A percentile compares a stretch with the other conserved stretches of the same genome.
Conservation (phyloP, 2,329 filamentous ascomycete genomes). For the Leptodontidium sp. region DNA sequence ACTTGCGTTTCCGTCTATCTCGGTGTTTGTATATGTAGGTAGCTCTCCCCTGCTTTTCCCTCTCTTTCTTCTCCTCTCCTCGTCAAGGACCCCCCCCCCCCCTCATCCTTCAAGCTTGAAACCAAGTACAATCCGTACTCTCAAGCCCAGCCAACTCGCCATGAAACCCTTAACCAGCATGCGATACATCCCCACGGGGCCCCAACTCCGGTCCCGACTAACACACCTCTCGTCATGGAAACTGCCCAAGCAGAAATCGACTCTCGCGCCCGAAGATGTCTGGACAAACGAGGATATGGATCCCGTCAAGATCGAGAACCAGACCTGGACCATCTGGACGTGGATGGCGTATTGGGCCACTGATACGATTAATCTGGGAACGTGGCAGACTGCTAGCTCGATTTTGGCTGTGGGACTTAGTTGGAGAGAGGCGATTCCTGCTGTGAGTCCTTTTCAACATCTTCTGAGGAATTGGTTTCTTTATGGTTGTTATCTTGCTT, state of each 20-base stretch:
- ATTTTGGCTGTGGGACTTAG: conserved; percentile 60
- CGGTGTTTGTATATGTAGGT: too few relatives aligned
- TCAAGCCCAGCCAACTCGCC: too few relatives aligned
- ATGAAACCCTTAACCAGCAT: conserved; percentile 26
- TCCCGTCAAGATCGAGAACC: conserved; percentile 43
- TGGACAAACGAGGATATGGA: conserved; percentile 51
- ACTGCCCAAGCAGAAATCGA: conserved; percentile 56
- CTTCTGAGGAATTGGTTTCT: conserved; percentile 31
- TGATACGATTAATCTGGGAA: conserved; percentile 52
- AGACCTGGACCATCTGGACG: conserved; percentile 48
- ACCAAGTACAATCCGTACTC: too few relatives aligned
- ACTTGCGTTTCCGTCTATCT: too few relatives aligned
- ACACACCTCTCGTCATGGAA: conserved; percentile 55
- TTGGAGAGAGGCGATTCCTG: conserved; percentile 61
- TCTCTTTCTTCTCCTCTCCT: too few relatives aligned
- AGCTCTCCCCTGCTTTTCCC: too few relatives aligned
- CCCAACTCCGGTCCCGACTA: conserved; percentile 50
- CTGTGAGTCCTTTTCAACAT: conserved; percentile 39
- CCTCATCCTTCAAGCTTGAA: too few relatives aligned
- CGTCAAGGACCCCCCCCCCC: too few relatives aligned
- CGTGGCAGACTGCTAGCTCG: conserved; percentile 61
- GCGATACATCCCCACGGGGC: conserved; percentile 47
- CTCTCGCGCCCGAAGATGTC: conserved; percentile 55
- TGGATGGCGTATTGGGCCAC: conserved; percentile 53
- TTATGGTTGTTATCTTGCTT: conserved; percentile 26